Base-by-base conservation (phyloP, 2,329 filamentous ascomycete genomes). In the Neofusicoccum cordaticola region DNA sequence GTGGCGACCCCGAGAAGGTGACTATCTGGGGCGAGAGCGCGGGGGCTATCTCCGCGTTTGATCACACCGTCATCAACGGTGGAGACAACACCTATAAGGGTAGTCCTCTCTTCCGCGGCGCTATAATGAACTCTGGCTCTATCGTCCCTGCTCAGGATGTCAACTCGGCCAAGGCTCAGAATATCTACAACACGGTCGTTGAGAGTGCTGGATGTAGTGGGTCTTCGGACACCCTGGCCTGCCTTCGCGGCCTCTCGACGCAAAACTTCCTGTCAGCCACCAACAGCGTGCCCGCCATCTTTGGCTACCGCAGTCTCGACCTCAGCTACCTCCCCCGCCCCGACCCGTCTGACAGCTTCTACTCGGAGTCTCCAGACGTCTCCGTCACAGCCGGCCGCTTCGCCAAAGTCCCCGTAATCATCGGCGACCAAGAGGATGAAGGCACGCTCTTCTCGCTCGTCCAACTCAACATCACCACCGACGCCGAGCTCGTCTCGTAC, bases 371-470 rank as follows among this genome's bases (percentile, higher is more conserved):
- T 5, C 87, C 90, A 0, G 90, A 93, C 0, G 63, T 82, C 0
- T 78, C 91, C 4, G 77, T 84, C 1, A 63, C 69, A 2, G 70
- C 73, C 0, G 86, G 88, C 13, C 47, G 19, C 22, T 81, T 86
- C 67, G 82, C 86, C 7, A 80, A 82, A 12, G 83, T 89, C 0
- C 87, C 87, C 2, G 83, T 88, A 72, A 88, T 89, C 64, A 84
- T 90, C 44, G 90, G 91, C 47, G 85, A 92, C 71, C 89, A 92
- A 75, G 90, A 93, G 79, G 91, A 94, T 71, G 90, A 94, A 75
- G 90, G 90, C 17, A 92, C 90, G 0, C 75, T 93, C 1, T 92
- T 93, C 72, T 81, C 87, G 4, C 80, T 93, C 39, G 88, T 89
- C 74, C 89, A 91, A 68, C 72, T 76, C 37, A 91, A 93, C 73